phyloP scores from a whole-genome alignment of 805 yeast species.

The Hanseniaspora osmophila region DNA sequence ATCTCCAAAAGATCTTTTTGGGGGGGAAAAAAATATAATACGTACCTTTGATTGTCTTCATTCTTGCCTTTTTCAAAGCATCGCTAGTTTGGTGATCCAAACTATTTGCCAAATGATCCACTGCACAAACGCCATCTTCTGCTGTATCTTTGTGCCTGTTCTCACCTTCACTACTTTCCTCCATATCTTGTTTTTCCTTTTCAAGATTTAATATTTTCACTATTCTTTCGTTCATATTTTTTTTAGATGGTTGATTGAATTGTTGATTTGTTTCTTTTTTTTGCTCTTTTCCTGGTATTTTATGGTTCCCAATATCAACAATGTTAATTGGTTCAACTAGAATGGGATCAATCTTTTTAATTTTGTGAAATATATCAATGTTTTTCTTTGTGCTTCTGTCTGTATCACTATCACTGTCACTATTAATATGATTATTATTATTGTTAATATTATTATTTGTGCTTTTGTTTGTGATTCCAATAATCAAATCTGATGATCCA shows the following conservation, averaged over 20 bases:
- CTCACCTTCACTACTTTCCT: neutral
- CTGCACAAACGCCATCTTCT: conserved; percentile 3
- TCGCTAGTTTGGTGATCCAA: conserved; percentile 2
- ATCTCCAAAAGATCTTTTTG: no score
- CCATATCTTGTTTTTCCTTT: neutral
- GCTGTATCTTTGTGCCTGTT: neutral
- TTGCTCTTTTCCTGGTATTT: neutral
- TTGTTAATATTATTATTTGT: neutral
- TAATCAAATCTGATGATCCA: no score
- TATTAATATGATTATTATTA: no score
- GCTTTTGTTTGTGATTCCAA: no score
- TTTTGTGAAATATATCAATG: no score
- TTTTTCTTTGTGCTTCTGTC: no score
- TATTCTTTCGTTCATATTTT: neutral
- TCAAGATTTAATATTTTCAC: neutral
- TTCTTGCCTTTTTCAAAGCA: neutral
- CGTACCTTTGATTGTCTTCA: conserved; percentile 3
- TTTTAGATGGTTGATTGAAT: neutral
- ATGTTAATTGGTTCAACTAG: no score
- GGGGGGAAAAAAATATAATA: neutral
- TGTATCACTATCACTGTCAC: neutral
- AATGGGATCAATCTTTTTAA: no score
- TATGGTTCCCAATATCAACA: no score
- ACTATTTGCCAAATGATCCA: conserved; percentile 1
- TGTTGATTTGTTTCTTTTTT: neutral